Percentiles rank a stretch among this genome's conserved stretches.
These are phyloP conservation scores for Pyrenophora tritici-repentis DNA, from an alignment of 2,329 filamentous ascomycete genomes.

Conservation along the genomic window DNA sequence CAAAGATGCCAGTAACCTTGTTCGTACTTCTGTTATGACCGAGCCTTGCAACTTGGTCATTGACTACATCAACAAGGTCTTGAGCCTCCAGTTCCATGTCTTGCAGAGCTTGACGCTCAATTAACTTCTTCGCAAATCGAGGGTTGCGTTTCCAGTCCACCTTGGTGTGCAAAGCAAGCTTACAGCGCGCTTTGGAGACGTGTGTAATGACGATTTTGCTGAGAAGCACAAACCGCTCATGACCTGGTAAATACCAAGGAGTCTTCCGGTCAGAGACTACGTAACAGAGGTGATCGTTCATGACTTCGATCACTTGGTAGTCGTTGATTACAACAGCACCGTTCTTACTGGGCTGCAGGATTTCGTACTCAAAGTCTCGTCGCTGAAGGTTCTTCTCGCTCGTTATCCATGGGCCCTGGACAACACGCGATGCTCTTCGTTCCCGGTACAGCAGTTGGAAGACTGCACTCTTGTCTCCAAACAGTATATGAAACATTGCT, in stretches of 20 bases:
- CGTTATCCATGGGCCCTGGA: slow-evolving; percentile 82
- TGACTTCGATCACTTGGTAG: slow-evolving; percentile 79
- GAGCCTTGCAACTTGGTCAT: slow-evolving; percentile 76
- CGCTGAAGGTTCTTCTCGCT: slow-evolving; percentile 72
- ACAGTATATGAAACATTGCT: slow-evolving; percentile 92
- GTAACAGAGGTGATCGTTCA: slow-evolving; percentile 65
- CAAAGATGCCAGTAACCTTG: slow-evolving; percentile 79
- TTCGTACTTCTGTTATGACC: slow-evolving; percentile 75
- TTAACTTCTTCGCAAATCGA: slow-evolving; percentile 52
- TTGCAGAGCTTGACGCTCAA: slow-evolving; percentile 70
- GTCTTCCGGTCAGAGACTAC: slow-evolving; percentile 67
- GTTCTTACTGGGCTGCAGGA: slow-evolving; percentile 56
- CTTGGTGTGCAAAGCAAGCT: slow-evolving; percentile 83
- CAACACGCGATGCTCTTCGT: slow-evolving; percentile 58
- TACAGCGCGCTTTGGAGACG: slow-evolving; percentile 87
- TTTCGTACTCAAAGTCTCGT: slow-evolving; percentile 80
- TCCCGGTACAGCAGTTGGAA: slow-evolving; percentile 92
- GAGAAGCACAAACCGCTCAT: slow-evolving; percentile 76
- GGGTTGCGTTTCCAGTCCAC: slow-evolving; percentile 78
- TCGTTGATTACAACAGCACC: slow-evolving; percentile 67
- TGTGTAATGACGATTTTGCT: slow-evolving; percentile 95
- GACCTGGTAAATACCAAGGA: slow-evolving; percentile 85
- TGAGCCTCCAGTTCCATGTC: slow-evolving; percentile 75
- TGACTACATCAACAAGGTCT: slow-evolving; percentile 74
- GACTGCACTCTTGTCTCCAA: slow-evolving; percentile 93